These are phyloP conservation scores for Pythium volutum DNA, from an alignment of 352 stramenopile species.

Conservation along the genomic window DNA sequence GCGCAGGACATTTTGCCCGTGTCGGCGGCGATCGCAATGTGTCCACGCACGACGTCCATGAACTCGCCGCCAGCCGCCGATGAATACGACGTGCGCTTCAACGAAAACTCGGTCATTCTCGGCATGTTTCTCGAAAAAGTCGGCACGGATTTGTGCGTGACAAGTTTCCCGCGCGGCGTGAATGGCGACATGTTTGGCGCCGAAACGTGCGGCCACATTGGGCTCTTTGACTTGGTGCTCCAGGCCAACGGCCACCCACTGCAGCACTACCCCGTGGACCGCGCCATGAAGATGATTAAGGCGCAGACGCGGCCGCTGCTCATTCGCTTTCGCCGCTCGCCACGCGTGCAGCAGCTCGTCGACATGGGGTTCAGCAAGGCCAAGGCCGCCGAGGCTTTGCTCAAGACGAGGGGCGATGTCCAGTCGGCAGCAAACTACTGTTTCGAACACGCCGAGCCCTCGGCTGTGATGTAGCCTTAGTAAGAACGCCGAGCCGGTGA, in stretches of 20 bases:
- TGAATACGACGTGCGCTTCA: slow-evolving; percentile 82
- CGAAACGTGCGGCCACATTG: slow-evolving; percentile 72
- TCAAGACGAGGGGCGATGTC: slow-evolving; percentile 51
- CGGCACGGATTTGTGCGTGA: slow-evolving; percentile 70
- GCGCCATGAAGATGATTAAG: slow-evolving; percentile 84
- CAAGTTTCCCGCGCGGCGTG: slow-evolving; percentile 63
- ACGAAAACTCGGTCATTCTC: slow-evolving; percentile 61
- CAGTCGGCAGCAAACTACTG: slow-evolving; percentile 65
- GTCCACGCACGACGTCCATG: slow-evolving; percentile 72
- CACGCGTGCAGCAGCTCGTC: slow-evolving; percentile 57
- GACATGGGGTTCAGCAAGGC: slow-evolving; percentile 73
- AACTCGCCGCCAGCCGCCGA: slow-evolving; percentile 40
- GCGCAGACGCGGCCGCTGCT: slow-evolving; percentile 69
- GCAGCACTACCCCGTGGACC: slow-evolving; percentile 80
- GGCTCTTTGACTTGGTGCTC: slow-evolving; percentile 64
- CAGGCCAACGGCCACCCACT: slow-evolving; percentile 80
- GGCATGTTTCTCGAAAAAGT: slow-evolving; percentile 83
- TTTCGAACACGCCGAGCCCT: slow-evolving; percentile 35
- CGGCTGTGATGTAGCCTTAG: neutral
- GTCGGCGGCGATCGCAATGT: slow-evolving; percentile 77
- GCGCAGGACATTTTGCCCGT: slow-evolving; percentile 77
- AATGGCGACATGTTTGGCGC: slow-evolving; percentile 71
- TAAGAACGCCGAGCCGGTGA: neutral
- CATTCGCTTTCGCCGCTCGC: slow-evolving; percentile 72
- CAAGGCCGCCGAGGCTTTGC: slow-evolving; percentile 46